phyloP scores from a whole-genome alignment of 148 eudicot genomes.

The Drosera capensis region DNA sequence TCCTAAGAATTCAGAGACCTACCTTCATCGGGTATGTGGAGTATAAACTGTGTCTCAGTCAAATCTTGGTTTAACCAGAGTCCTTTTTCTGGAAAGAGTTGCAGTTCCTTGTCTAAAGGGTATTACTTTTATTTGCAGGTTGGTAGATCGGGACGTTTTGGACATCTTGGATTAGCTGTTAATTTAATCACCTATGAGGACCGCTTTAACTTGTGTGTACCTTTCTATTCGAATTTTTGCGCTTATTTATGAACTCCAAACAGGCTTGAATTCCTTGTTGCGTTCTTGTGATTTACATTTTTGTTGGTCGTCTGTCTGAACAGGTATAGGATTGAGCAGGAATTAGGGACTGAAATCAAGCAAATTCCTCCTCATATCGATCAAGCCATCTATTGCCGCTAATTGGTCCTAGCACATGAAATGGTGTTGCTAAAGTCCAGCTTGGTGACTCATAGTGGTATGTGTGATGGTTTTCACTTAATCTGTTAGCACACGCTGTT shows the following conservation, averaged over 20 bases:
- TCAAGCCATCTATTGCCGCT: slow-evolving; percentile 73
- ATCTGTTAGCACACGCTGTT: too few species aligned
- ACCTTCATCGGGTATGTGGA: slow-evolving; percentile 64
- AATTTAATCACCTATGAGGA: slow-evolving; percentile 84
- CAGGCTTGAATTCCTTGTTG: too few species aligned
- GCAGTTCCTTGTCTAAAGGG: background rate
- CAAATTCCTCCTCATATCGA: slow-evolving; percentile 91
- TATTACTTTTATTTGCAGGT: slow-evolving; percentile 29
- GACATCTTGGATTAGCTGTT: slow-evolving; percentile 87
- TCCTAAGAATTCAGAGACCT: slow-evolving; percentile 73
- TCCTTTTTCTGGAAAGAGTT: background rate
- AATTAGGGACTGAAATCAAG: slow-evolving; percentile 90
- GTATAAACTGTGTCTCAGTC: background rate
- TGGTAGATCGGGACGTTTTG: slow-evolving; percentile 88
- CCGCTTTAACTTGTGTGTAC: slow-evolving; percentile 66
- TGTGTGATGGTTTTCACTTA: too few species aligned
- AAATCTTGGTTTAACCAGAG: background rate
- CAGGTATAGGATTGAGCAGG: slow-evolving; percentile 94
- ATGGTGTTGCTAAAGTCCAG: too few species aligned
- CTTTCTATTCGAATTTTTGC: background rate
- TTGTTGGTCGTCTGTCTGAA: too few species aligned
- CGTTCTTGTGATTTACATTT: too few species aligned
- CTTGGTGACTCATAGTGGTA: too few species aligned
- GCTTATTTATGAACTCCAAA: background rate
- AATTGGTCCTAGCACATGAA: too few species aligned